Evolutionary conservation across 192 early-diverging fungal species (phyloP), one percentile per base, ranked within the genome.

Genomic region (Entomortierella beljakovae): DNA sequence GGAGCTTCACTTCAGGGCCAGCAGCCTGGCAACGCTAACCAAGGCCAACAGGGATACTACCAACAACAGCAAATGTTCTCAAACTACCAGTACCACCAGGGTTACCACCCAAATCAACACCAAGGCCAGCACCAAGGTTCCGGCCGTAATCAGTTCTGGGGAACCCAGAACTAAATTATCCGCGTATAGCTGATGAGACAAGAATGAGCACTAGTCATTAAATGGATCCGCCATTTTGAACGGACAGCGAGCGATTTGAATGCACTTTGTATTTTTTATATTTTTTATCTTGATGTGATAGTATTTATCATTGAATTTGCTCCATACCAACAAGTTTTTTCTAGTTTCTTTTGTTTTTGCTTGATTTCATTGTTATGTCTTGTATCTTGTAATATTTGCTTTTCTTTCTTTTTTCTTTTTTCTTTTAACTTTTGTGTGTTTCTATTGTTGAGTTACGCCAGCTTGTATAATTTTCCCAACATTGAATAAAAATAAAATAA

Each of bases 11-110:
- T 77, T 31, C 74, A 77, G 51, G 66, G 74, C 22, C 72, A 76
- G 58, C 74, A 74, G 71, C 71, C 71, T 8, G 57, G 71, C 43
- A 73, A 35, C 20, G 62, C 32, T 28, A 61, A 42, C 50, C 74
- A 77, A 37, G 49, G 48, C 9, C 74, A 74, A 25, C 63, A 63
- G 48, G 57, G 59, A 3, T 77, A 77, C 55, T 61, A 77, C 46
- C 74, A 77, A 37, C 70, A 72, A 55, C 74, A 85, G 35, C n/a
- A n/a, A n/a, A 85, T 85, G 80, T 83, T 86, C 75, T 86, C 84
- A 13, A 82, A 70, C 70, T 81, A 86, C 61, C 84, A 86, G 68
- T 83, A 86, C 42, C 77, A 82, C 53, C 82, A 83, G 29, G 70
- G 64, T 16, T 75, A 73, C 37, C 77, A 75, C 40, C 76, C 69